A percentile compares a stretch with the other conserved stretches of the same genome.
Evolutionary conservation across 73 alveolate genomes (phyloP).

Genomic region (Paramecium tetraurelia): DNA sequence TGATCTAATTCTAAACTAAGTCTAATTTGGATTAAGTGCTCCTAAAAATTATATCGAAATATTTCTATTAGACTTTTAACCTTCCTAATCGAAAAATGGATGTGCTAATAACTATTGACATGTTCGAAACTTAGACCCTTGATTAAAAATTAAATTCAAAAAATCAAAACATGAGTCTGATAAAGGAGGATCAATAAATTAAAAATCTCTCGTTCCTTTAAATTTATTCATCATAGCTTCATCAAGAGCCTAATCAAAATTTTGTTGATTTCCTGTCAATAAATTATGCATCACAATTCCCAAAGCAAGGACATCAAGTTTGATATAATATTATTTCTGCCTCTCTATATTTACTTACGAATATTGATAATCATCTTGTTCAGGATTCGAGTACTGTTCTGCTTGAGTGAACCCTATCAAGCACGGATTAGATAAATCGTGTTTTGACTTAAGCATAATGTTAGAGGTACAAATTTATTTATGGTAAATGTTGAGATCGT

Average conservation of each 20-base stretch:
- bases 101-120: not conserved
- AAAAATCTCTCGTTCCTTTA: not conserved
- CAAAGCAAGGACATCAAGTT: not conserved
- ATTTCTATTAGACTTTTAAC: not conserved
- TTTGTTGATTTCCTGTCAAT: not conserved
- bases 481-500: not conserved
- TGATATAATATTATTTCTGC: not conserved
- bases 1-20: not conserved
- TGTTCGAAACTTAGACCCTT: not conserved
- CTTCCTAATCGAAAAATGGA: not conserved
- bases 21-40: not conserved
- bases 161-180: not conserved
- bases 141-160: not conserved
- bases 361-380: not conserved
- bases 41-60: not conserved
- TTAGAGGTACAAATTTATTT: not conserved
- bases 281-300: conserved; percentile 23
- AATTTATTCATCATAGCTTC: not conserved
- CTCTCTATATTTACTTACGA: not conserved
- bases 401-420: not conserved
- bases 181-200: not conserved
- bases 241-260: not conserved
- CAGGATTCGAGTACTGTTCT: not conserved
- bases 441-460: not conserved
- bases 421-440: not conserved